Base-by-base conservation (phyloP, 2,329 filamentous ascomycete species). In the Chaetomiaceae sp. region DNA sequence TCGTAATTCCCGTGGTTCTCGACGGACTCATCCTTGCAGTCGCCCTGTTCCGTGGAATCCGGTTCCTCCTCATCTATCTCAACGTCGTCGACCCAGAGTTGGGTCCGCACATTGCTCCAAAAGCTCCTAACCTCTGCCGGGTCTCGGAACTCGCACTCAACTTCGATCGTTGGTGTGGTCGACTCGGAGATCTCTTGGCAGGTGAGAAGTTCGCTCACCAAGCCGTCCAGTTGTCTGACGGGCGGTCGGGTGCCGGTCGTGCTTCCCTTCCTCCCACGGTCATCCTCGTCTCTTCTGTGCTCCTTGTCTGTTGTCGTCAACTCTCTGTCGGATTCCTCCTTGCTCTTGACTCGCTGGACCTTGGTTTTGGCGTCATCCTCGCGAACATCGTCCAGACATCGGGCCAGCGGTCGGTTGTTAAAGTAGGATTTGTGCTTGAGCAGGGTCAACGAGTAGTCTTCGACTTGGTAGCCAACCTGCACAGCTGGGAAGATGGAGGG, bases 341-440 rank as follows among this genome's bases (percentile, higher is more conserved):
- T 38, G 14, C 25, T 43, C 17, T 27, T 14, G 2, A 44, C 39
- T 9, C 23, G 34, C 20, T 43, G 45, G 15, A 23, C 22, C 9
- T 34, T 51, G 20, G 20, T 43, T n/a, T 23, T 20, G 12, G 27
- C 45, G 17, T 44, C 46, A 3, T 57, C 19, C 33, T 42, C 50
- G 3, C 55, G 38, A 3, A 43, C 19, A 6, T 53, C 51, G 38
- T 69, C 68, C 1, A 71, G 56, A 45, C 68, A 69, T 25, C 69
- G 57, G 5, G 51, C 62, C 14, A 71, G 56, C 1, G 68, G 65
- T n/a, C 46, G 55, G 38, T 64, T 63, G 37, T 64, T 62, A 47
- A 68, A 69, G 52, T 67, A 71, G 3, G 60, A 48, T 34, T 64
- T 66, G 55, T 70, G 70, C 38, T 66, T 64, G 12, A 70, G 59